phyloP scores from a whole-genome alignment of 495 filamentous ascomycete genomes.

The Penicillium paxilli region DNA sequence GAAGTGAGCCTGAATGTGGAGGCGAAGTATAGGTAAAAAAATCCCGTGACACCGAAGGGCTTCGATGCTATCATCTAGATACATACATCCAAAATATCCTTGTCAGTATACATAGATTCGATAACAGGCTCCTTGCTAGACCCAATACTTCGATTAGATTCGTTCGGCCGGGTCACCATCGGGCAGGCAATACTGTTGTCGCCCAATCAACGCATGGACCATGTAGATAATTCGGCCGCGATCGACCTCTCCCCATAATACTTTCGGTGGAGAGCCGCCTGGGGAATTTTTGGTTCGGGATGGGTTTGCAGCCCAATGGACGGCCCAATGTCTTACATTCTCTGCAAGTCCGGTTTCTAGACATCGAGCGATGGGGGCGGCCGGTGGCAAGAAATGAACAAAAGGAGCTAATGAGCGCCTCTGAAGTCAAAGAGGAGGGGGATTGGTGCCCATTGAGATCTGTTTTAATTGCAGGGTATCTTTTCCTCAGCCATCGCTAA shows the following conservation, averaged over 20 bases:
- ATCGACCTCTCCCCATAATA: conserved; percentile 10
- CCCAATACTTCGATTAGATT: neutral
- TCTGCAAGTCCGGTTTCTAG: conserved; percentile 6
- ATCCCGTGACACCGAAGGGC: conserved; percentile 14
- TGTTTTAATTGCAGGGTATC: conserved; percentile 15
- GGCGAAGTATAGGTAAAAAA: conserved; percentile 14
- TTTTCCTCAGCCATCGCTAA: conserved; percentile 1
- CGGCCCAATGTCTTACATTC: conserved; percentile 27
- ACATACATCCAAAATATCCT: neutral
- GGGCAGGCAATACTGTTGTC: conserved; percentile 12
- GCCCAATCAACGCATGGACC: conserved; percentile 29
- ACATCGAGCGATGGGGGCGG: neutral
- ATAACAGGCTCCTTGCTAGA: too few relatives aligned
- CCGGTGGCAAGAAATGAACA: conserved; percentile 3
- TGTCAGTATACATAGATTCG: too few relatives aligned
- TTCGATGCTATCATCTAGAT: neutral
- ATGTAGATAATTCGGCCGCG: conserved; percentile 7
- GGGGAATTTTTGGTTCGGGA: conserved; percentile 3
- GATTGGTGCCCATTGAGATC: conserved; percentile 9
- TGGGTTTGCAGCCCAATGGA: conserved; percentile 25
- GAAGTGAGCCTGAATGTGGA: conserved; percentile 21
- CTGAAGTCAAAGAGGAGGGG: conserved; percentile 5
- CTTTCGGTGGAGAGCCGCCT: conserved; percentile 11
- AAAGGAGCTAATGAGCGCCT: conserved; percentile 8
- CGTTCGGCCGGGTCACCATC: conserved; percentile 6